phyloP scores from a whole-genome alignment of 2,329 filamentous ascomycete genomes.

The Penicillium sp. region DNA sequence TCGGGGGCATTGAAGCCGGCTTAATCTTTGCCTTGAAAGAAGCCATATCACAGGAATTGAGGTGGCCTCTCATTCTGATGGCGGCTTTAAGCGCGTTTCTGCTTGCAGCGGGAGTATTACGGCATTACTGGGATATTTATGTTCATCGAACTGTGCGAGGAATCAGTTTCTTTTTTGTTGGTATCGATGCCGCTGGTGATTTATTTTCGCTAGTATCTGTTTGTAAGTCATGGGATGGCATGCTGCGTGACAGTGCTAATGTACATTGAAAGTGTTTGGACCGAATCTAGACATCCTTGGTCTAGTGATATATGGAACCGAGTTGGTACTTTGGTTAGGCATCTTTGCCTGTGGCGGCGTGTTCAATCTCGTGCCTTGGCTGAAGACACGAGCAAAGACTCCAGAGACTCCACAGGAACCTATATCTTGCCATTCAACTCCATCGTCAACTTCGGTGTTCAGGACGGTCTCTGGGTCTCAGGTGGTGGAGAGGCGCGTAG shows the following conservation, averaged over 20 bases:
- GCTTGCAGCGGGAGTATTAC: slow-evolving; percentile 59
- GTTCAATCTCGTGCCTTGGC: slow-evolving; percentile 59
- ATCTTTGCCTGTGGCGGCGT: slow-evolving; percentile 61
- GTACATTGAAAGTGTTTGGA: slow-evolving; percentile 18
- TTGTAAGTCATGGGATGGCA: slow-evolving; percentile 25
- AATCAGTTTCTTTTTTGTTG: slow-evolving; percentile 67
- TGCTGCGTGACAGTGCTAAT: background rate
- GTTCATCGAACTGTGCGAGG: slow-evolving; percentile 60
- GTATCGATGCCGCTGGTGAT: slow-evolving; percentile 63
- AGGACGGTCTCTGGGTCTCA: slow-evolving; percentile 46
- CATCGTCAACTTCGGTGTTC: slow-evolving; percentile 60
- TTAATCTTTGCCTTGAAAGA: slow-evolving; percentile 54
- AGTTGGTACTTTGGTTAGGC: slow-evolving; percentile 61
- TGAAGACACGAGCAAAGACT: slow-evolving; percentile 29
- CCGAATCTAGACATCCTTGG: slow-evolving; percentile 51
- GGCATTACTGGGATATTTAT: slow-evolving; percentile 67
- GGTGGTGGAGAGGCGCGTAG: slow-evolving; percentile 15
- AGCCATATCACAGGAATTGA: slow-evolving; percentile 40
- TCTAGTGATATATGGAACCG: slow-evolving; percentile 61
- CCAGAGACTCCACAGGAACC: slow-evolving; percentile 8
- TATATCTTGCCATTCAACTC: slow-evolving; percentile 43
- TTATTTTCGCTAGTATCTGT: slow-evolving; percentile 61
- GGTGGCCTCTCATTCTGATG: slow-evolving; percentile 63
- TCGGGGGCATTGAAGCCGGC: slow-evolving; percentile 55
- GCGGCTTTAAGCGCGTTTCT: slow-evolving; percentile 59